Base-by-base conservation (phyloP, 169 alveolate genomes). In the Cryptosporidium meleagridis region DNA sequence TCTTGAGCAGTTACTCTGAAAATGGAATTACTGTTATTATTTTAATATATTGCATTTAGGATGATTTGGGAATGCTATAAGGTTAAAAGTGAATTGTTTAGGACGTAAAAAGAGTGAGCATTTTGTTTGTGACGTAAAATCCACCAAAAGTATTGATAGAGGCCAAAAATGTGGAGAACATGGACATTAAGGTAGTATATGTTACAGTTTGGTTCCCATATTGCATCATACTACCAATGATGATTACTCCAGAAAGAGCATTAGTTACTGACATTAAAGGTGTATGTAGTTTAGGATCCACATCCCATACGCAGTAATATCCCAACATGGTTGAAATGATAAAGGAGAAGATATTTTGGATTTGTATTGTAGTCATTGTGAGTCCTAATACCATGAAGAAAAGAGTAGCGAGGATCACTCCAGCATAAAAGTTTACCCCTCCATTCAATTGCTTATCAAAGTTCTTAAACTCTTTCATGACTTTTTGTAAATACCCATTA, bases 201-300 rank as follows among this genome's bases (percentile, higher is more conserved):
- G 85, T 92, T 3, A 68, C 73, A 7, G 84, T 48, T 44, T 75
- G 72, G 31, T 68, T 12, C 7, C 93, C 84, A 67, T 93, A 84
- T 16, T 70, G 87, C 37, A 91, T 58, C 92, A 94, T 86, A 41
- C 95, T 94, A 5, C 95, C 96, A 52, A 92, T 92, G 18, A 91
- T 91, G 16, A 91, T 94, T 35, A 94, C 87, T 65, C 95, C 96
- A 16, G 95, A 93, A 29, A 94, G 87, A 12, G 96, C 96, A 85
- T 94, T 94, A 31, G 96, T 94, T 48, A 93, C 93, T 21, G 95
- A 93, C 95, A 94, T 93, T 26, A 94, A 51, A 18, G 96, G 96
- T 7, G 95, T 91, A 61, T 94, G 96, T 1, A 94, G 80, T 9
- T 93, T 93, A 21, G 96, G 94, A 23, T 91, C 84, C 16, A 94